Base-by-base conservation (phyloP, 2,329 filamentous ascomycete genomes). In the Stagonosporopsis chrysanthemi region DNA sequence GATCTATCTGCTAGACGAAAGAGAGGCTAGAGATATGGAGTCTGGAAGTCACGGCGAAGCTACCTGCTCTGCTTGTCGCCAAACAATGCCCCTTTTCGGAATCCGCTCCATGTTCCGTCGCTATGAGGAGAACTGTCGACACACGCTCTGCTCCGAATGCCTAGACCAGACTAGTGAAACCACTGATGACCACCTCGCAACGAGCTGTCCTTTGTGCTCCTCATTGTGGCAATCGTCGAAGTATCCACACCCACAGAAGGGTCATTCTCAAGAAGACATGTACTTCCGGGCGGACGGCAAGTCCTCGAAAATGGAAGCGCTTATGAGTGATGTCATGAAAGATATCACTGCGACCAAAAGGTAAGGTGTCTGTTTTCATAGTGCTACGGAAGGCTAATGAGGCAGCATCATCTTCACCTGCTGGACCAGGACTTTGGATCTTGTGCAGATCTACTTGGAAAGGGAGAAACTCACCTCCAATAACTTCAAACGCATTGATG, bases 401-500 rank as follows among this genome's bases (percentile, higher is more conserved):
- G 7, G 8, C 12, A 74, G 70, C 39, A 72, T 74, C 28, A 68
- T 74, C 11, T 74, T 73, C 42, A 68, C 71, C 6, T 69, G 66
- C 28, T 74, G 70, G 71, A 73, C 69, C 1, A 54, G 65, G 15
- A 72, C 70, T 7, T 31, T 73, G 2, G 66, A 74, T 45, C 54
- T 73, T 7, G 60, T 71, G 4, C 36, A 67, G 6, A 11, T 19
- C 2, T 64, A 69, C 12, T 43, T 73, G 1, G 29, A n/a, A 1
- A 22, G 23, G 3, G 22, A 50, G 9, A 26, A 22, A 0, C 56
- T 68, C 15, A 17, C 35, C 2, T 12, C 48, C 0, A 28, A 39
- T 6, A 58, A 61, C 15, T 79, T 68, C 26, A 63, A 75, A 6
- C 75, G 79, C 0, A 80, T 84, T 2, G 81, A 84, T 42, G 82